A percentile compares a stretch with the other conserved stretches of the same genome.
phyloP scores from a whole-genome alignment of 176 grass and related monocot genomes.

The Triticum timopheevii region DNA sequence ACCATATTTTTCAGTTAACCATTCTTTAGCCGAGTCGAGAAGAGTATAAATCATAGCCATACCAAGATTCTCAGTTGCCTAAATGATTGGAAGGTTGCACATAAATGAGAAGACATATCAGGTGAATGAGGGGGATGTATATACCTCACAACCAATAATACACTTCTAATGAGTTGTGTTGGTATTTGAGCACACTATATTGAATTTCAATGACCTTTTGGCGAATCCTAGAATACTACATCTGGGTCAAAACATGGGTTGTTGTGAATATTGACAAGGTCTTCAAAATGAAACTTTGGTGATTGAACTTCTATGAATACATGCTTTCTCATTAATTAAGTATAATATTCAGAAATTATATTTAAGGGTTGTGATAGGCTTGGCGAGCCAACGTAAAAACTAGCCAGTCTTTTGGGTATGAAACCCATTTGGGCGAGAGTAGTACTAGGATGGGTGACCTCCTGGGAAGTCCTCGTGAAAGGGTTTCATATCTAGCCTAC shows the following conservation, averaged over 20 bases:
- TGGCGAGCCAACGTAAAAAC: no score
- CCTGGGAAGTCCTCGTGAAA: no score
- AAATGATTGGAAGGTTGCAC: conserved; percentile 27
- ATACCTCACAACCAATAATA: conserved; percentile 10
- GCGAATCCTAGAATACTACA: conserved; percentile 9
- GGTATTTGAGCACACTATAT: conserved; percentile 21
- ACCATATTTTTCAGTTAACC: conserved; percentile 89
- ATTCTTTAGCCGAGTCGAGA: conserved; percentile 89
- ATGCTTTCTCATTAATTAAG: neutral
- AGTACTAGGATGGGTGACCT: no score
- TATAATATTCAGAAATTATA: neutral
- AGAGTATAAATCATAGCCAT: conserved; percentile 99
- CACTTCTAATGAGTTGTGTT: neutral
- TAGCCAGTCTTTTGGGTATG: no score
- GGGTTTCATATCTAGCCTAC: no score
- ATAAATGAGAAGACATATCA: conserved; percentile 19
- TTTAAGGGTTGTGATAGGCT: neutral
- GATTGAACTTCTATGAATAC: neutral
- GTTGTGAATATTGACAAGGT: neutral
- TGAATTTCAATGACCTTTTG: neutral
- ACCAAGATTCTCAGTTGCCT: conserved; percentile 93
- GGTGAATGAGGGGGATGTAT: conserved; percentile 1
- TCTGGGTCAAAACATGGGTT: neutral
- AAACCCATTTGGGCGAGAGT: no score
- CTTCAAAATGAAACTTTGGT: neutral